A percentile compares a stretch with the other conserved stretches of the same genome.
Evolutionary conservation across 2,329 filamentous ascomycete genomes (phyloP).

Genomic region (Aspergillus sp.): DNA sequence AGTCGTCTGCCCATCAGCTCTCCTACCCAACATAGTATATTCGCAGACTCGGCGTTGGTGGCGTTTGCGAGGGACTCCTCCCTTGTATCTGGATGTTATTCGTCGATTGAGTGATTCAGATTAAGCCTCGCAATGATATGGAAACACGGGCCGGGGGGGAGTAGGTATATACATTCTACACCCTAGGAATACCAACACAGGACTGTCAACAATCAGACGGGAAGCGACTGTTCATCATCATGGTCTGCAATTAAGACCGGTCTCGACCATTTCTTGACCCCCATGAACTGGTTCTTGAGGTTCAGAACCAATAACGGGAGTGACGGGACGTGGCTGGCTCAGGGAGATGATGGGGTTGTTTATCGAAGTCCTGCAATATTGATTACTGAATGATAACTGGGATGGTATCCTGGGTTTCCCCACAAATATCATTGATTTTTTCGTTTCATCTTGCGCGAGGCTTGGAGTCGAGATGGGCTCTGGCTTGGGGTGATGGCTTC

Average conservation of each 20-base stretch:
- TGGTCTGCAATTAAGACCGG: background rate
- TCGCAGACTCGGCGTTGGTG: constrained; percentile 2
- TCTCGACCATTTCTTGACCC: background rate
- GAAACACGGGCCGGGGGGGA: no score
- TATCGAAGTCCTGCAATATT: background rate
- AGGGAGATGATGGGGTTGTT: background rate
- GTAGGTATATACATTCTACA: no score
- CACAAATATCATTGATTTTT: background rate
- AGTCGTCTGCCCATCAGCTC: background rate
- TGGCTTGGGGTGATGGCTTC: background rate
- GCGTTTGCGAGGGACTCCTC: background rate
- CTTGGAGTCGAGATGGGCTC: constrained; percentile 5
- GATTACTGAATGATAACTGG: background rate
- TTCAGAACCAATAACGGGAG: background rate
- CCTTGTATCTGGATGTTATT: background rate
- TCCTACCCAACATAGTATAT: constrained; percentile 2
- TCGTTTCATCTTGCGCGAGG: constrained; percentile 8
- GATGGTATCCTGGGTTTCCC: constrained; percentile 5
- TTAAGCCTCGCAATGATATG: background rate
- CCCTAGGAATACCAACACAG: no score
- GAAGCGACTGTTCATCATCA: no score
- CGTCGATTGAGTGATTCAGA: background rate
- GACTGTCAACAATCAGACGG: no score
- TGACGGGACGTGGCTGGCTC: background rate
- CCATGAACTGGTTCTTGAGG: constrained; percentile 7